Evolutionary conservation across 768 basidiomycete genomes (phyloP).

Genomic region (Boletus sp.): DNA sequence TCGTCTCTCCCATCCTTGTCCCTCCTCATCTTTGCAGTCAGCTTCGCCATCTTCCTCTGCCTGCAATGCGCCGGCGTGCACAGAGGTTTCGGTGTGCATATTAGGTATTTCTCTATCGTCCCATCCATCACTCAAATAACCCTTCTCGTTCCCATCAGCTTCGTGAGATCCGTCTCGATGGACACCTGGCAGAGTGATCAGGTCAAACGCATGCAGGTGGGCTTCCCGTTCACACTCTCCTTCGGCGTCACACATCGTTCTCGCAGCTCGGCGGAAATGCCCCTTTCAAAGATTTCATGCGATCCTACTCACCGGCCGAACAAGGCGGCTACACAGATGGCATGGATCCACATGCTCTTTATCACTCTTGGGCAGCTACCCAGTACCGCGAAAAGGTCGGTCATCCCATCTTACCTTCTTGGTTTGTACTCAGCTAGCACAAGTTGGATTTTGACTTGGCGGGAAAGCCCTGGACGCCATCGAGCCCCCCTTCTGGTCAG

Average conservation of each 20-base stretch:
- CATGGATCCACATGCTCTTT: constrained; percentile 69
- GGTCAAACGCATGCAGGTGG: constrained; percentile 84
- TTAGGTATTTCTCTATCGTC: constrained; percentile 47
- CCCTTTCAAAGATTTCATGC: constrained; percentile 77
- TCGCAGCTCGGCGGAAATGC: constrained; percentile 83
- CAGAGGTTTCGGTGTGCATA: constrained; percentile 91
- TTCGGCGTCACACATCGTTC: constrained; percentile 8
- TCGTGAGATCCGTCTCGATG: constrained; percentile 93
- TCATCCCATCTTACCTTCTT: neutral
- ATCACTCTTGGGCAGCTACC: constrained; percentile 91
- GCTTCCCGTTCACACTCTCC: constrained; percentile 17
- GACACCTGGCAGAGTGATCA: constrained; percentile 95
- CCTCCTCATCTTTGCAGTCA: constrained; percentile 31
- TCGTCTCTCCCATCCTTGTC: neutral
- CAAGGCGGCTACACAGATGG: constrained; percentile 68
- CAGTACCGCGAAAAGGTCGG: constrained; percentile 92
- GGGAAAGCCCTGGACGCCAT: constrained; percentile 77
- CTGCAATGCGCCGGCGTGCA: constrained; percentile 85
- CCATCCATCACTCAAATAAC: neutral
- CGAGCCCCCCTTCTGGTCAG: constrained; percentile 57
- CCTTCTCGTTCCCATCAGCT: constrained; percentile 45
- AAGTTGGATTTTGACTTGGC: constrained; percentile 79
- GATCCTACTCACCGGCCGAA: constrained; percentile 61
- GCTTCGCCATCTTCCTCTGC: constrained; percentile 88
- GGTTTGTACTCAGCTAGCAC: constrained; percentile 18